Percentiles rank a stretch among this genome's conserved stretches.
Conservation (phyloP, 257 asterid genomes). For the Ajuga chamaepitys region DNA sequence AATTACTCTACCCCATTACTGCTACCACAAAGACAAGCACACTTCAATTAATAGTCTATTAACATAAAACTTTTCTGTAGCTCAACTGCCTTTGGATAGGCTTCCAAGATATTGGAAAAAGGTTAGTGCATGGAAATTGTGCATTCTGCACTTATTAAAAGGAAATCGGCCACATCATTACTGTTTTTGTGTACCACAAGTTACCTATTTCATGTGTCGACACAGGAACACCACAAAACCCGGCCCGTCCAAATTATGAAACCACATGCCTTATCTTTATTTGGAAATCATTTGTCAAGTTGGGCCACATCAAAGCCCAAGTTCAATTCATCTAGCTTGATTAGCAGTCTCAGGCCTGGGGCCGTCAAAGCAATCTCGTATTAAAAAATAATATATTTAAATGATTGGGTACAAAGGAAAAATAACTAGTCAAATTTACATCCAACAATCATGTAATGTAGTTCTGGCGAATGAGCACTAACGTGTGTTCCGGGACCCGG, state of each 20-base stretch:
- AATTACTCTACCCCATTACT: slow-evolving; percentile 11
- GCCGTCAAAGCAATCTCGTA: background rate
- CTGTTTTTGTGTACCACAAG: slow-evolving; percentile 13
- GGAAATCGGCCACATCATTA: slow-evolving; percentile 13
- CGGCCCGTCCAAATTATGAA: too few species aligned
- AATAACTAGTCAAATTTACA: slow-evolving; percentile 21
- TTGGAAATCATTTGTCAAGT: background rate
- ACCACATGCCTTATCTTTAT: background rate
- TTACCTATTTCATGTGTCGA: background rate
- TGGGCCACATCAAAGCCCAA: background rate
- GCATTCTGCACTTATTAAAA: too few species aligned
- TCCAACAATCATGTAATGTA: slow-evolving; percentile 14
- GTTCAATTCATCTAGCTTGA: too few species aligned
- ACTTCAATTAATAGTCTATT: background rate
- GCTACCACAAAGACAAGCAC: slow-evolving; percentile 17
- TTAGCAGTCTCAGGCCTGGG: too few species aligned
- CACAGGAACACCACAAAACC: too few species aligned
- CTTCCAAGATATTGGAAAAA: background rate
- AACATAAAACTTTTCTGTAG: too few species aligned
- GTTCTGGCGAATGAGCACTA: slow-evolving; percentile 8
- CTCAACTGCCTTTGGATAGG: background rate
- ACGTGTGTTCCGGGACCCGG: background rate
- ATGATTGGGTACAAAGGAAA: slow-evolving; percentile 11
- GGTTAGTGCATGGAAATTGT: too few species aligned
- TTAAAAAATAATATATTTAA: background rate